phyloP scores from a whole-genome alignment of 1,284 basidiomycete genomes.

The Puccinia sorghi region DNA sequence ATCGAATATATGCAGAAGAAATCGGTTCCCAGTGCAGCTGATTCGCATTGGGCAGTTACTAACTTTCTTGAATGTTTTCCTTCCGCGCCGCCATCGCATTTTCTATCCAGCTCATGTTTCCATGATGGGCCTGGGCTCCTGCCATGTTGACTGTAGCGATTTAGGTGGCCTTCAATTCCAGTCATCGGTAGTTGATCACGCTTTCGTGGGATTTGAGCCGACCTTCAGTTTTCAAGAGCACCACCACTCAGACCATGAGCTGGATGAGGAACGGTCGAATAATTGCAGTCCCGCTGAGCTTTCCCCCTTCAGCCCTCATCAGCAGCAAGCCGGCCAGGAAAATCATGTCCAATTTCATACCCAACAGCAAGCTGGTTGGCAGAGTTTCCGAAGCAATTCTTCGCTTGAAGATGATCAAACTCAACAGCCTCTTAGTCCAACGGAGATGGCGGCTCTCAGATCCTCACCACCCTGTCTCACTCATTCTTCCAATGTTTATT shows the following conservation, averaged over 20 bases:
- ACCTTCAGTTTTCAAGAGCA: slow-evolving; percentile 32
- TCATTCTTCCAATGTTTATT: slow-evolving; percentile 33
- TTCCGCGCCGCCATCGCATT: neutral
- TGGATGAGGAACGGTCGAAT: slow-evolving; percentile 32
- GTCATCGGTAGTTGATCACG: slow-evolving; percentile 36
- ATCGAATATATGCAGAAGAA: neutral
- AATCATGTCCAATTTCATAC: slow-evolving; percentile 20
- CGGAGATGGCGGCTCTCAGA: slow-evolving; percentile 19
- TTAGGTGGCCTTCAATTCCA: slow-evolving; percentile 25
- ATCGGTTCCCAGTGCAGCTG: neutral
- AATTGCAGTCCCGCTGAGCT: slow-evolving; percentile 8
- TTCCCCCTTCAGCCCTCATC: slow-evolving; percentile 36
- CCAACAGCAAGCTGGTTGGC: slow-evolving; percentile 27
- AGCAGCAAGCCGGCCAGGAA: slow-evolving; percentile 19
- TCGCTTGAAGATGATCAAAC: slow-evolving; percentile 29
- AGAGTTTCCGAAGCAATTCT: slow-evolving; percentile 26
- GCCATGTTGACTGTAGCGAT: slow-evolving; percentile 24
- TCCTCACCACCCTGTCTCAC: slow-evolving; percentile 15
- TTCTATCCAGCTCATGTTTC: slow-evolving; percentile 14
- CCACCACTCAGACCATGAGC: slow-evolving; percentile 31
- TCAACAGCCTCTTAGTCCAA: slow-evolving; percentile 27
- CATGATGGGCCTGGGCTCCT: slow-evolving; percentile 22
- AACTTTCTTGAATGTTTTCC: neutral
- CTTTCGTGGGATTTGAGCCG: slow-evolving; percentile 32
- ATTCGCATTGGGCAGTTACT: neutral